These are phyloP conservation scores for Taxawa tesnikishii DNA, from an alignment of 2,329 filamentous ascomycete species.

Conservation along the genomic window DNA sequence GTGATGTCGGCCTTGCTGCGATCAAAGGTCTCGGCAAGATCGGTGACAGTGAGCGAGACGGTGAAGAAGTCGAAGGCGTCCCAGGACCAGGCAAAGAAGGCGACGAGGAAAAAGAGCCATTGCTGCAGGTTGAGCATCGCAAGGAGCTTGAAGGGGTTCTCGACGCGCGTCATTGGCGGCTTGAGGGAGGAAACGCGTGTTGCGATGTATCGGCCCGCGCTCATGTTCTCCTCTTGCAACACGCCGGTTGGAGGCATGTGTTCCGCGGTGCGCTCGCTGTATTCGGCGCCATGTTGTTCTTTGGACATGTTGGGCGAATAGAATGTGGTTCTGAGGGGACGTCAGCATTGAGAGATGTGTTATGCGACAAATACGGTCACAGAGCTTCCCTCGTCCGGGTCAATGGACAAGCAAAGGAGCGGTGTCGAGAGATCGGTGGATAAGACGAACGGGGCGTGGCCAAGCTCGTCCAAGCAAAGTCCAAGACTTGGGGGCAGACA, in stretches of 20 bases:
- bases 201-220: constrained; percentile 34
- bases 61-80: constrained; percentile 47
- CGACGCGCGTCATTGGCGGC: constrained; percentile 39
- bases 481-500: too few relatives aligned
- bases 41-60: constrained; percentile 38
- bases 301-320: constrained; percentile 3
- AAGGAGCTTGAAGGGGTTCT: constrained; percentile 38
- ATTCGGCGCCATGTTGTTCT: constrained; percentile 1
- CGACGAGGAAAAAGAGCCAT: constrained; percentile 41
- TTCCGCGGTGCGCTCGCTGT: constrained; percentile 2
- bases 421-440: too few relatives aligned
- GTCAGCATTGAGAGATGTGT: too few relatives aligned
- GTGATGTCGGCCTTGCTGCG: constrained; percentile 43
- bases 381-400: too few relatives aligned
- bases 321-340: too few relatives aligned
- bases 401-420: too few relatives aligned
- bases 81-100: constrained; percentile 15
- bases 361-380: too few relatives aligned
- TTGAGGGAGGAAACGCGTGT: constrained; percentile 42
- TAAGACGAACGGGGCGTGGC: too few relatives aligned
- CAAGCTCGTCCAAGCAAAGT: too few relatives aligned
- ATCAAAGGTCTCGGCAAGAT: constrained; percentile 38
- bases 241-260: constrained; percentile 8
- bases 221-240: constrained; percentile 18
- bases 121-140: constrained; percentile 37